Evolutionary conservation across 1,139 yeast species (phyloP).

Genomic region (Blastobotrys aristatus): DNA sequence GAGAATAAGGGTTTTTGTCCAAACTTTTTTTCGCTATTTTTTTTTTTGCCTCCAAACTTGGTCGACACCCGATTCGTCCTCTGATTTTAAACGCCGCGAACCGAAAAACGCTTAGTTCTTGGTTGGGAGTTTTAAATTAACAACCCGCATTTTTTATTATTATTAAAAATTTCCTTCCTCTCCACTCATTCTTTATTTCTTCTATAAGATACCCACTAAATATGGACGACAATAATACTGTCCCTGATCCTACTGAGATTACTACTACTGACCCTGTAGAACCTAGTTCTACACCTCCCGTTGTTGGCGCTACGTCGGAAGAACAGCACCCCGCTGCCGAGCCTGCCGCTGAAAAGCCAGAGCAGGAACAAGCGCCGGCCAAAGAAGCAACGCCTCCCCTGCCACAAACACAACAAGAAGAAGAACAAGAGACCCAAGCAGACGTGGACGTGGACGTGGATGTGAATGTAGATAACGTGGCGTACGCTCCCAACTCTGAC

Average conservation of each 20-base stretch:
- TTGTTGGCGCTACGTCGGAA: too few species aligned
- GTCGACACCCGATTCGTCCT: too few species aligned
- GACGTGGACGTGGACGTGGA: background rate
- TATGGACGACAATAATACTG: background rate
- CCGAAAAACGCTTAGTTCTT: too few species aligned
- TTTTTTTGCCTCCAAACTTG: too few species aligned
- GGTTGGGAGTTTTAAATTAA: too few species aligned
- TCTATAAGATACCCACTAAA: too few species aligned
- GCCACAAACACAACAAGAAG: background rate
- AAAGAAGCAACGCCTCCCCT: background rate
- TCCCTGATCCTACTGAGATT: background rate
- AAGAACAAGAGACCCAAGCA: background rate
- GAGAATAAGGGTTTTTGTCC: background rate
- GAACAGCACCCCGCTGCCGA: background rate
- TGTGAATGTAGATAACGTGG: background rate
- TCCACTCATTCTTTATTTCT: too few species aligned
- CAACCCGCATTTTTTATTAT: too few species aligned
- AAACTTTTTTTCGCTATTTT: background rate
- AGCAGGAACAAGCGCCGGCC: background rate
- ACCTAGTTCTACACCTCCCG: too few species aligned
- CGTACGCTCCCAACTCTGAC: background rate
- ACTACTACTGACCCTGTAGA: too few species aligned
- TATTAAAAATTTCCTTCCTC: too few species aligned
- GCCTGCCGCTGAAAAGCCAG: background rate
- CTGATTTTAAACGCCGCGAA: too few species aligned